Evolutionary conservation across 2,329 filamentous ascomycete species (phyloP).

Genomic region (Arthrinium puccinioides): DNA sequence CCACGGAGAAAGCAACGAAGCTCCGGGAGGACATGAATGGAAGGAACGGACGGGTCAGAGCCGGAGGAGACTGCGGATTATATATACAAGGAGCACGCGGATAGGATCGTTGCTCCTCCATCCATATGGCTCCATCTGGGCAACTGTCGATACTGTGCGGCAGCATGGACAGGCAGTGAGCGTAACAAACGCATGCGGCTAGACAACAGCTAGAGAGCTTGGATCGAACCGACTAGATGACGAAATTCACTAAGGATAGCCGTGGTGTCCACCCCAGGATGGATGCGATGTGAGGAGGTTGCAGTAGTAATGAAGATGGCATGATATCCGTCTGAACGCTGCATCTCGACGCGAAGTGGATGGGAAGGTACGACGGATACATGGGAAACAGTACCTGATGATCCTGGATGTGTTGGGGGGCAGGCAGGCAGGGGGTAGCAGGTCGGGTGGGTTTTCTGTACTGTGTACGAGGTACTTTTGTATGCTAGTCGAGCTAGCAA

Average conservation of each 20-base stretch:
- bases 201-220: constrained; percentile 7
- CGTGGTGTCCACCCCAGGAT: constrained; percentile 5
- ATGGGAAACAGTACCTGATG: not conserved
- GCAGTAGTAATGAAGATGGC: not conserved
- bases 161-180: too few species aligned
- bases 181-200: constrained; percentile 8
- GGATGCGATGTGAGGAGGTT: not conserved
- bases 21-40: constrained; percentile 15
- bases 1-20: constrained; percentile 29
- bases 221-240: constrained; percentile 16
- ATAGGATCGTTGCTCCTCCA: constrained; percentile 36
- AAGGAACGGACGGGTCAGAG: constrained; percentile 1
- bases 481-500: too few species aligned
- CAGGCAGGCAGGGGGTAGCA: not conserved
- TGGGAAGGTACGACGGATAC: not conserved
- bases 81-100: constrained; percentile 24
- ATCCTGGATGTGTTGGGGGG: not conserved
- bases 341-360: not conserved
- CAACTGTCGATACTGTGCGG: constrained; percentile 18
- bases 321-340: not conserved
- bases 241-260: constrained; percentile 8
- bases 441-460: too few species aligned
- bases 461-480: too few species aligned
- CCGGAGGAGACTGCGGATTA: constrained; percentile 1
- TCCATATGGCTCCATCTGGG: constrained; percentile 16